Conservation (phyloP, 2,329 filamentous ascomycete species). For the Fusarium napiforme region DNA sequence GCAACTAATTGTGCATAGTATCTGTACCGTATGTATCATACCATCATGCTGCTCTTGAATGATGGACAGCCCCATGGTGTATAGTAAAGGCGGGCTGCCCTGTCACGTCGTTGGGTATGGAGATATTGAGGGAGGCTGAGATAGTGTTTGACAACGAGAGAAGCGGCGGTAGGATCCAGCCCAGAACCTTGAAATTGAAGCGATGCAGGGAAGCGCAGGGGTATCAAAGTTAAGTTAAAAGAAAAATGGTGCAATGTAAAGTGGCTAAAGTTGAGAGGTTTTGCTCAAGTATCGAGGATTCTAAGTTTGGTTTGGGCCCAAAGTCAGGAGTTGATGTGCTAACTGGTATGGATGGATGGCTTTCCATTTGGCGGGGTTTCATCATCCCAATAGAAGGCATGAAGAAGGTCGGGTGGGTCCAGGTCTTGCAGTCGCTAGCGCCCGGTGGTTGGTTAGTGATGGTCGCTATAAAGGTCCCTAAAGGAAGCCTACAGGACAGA, state of each 20-base stretch:
- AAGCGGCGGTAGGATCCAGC: neutral
- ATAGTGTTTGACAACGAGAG: slow-evolving; percentile 8
- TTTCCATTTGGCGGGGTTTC: slow-evolving; percentile 43
- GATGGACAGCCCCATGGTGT: slow-evolving; percentile 83
- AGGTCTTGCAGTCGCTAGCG: slow-evolving; percentile 8
- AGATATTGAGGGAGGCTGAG: slow-evolving; percentile 6
- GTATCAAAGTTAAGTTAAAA: slow-evolving; percentile 26
- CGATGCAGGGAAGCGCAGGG: slow-evolving; percentile 7
- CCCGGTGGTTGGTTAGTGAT: slow-evolving; percentile 33
- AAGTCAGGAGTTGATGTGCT: slow-evolving; percentile 39
- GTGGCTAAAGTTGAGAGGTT: slow-evolving; percentile 5
- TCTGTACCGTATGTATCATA: slow-evolving; percentile 25
- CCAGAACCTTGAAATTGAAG: neutral
- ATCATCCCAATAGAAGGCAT: slow-evolving; percentile 27
- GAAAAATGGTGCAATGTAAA: slow-evolving; percentile 18
- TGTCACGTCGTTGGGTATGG: slow-evolving; percentile 37
- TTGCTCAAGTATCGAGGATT: slow-evolving; percentile 16
- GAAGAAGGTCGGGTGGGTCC: slow-evolving; percentile 29
- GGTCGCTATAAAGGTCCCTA: slow-evolving; percentile 13
- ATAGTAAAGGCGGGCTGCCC: slow-evolving; percentile 45
- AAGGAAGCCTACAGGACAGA: neutral
- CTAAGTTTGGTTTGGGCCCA: slow-evolving; percentile 20
- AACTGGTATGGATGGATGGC: neutral
- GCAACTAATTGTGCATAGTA: neutral
- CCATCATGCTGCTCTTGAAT: slow-evolving; percentile 80